phyloP scores from a whole-genome alignment of 2,329 filamentous ascomycete species.

The Botrytis medusae region DNA sequence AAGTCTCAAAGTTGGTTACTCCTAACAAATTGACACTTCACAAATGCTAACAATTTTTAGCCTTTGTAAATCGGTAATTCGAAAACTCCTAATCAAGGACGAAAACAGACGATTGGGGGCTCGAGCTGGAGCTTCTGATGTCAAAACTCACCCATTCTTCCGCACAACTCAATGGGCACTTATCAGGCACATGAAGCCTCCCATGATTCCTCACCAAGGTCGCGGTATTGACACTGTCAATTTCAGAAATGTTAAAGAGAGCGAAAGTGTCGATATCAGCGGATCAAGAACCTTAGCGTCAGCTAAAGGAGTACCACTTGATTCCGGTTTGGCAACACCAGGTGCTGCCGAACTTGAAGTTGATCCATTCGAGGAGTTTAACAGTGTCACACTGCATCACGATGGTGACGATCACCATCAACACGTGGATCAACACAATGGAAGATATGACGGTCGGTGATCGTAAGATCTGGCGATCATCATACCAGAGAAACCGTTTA shows the following conservation, averaged over 20 bases:
- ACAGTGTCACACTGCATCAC: conserved; percentile 95
- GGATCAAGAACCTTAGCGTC: conserved; percentile 51
- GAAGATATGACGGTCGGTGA: conserved; percentile 33
- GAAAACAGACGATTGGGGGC: conserved; percentile 91
- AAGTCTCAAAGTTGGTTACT: conserved; percentile 81
- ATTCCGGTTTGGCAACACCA: conserved; percentile 82
- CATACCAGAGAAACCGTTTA: not conserved
- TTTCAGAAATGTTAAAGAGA: conserved; percentile 97
- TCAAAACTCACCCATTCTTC: conserved; percentile 96
- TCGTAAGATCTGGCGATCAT: not conserved
- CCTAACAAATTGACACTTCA: not conserved
- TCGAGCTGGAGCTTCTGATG: conserved; percentile 91
- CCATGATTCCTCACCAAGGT: conserved; percentile 90
- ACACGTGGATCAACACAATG: conserved; percentile 37
- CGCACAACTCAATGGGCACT: conserved; percentile 94
- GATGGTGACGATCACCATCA: conserved; percentile 71
- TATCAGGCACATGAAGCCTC: conserved; percentile 95
- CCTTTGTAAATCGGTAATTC: conserved; percentile 92
- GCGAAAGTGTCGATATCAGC: conserved; percentile 85
- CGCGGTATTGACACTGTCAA: conserved; percentile 92
- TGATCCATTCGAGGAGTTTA: conserved; percentile 98
- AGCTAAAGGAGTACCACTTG: conserved; percentile 77
- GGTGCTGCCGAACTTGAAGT: conserved; percentile 63
- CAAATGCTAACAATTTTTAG: conserved; percentile 50
- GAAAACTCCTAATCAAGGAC: conserved; percentile 97